Conservation (phyloP, 192 early-diverging fungal species). For the Coemansia sp. region DNA sequence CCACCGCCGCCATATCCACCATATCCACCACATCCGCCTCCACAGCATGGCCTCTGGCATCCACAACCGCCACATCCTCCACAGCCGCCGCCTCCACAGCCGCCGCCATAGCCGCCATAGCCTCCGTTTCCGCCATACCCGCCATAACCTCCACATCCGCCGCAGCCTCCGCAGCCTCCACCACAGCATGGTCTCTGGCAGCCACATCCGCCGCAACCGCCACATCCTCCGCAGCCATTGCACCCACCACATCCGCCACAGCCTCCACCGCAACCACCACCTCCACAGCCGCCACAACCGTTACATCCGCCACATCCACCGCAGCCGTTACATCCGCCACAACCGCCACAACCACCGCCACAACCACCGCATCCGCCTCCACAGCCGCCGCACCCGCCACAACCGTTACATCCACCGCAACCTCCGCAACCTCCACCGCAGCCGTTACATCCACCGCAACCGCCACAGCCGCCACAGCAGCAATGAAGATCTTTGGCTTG, state of each 20-base stretch:
- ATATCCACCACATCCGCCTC: constrained; percentile 23
- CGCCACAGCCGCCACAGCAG: constrained; percentile 27
- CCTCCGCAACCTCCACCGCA: constrained; percentile 12
- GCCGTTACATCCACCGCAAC: constrained; percentile 10
- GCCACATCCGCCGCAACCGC: constrained; percentile 26
- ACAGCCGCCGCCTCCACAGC: not conserved
- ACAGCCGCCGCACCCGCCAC: not conserved
- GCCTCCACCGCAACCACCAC: constrained; percentile 25
- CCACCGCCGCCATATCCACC: constrained; percentile 28
- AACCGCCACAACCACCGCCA: constrained; percentile 11
- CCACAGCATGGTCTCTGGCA: constrained; percentile 12
- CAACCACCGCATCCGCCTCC: too few relatives aligned
- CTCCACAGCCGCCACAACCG: constrained; percentile 22
- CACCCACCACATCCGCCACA: constrained; percentile 22
- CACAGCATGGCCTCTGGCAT: constrained; percentile 11
- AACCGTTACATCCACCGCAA: constrained; percentile 16
- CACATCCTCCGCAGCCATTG: constrained; percentile 17
- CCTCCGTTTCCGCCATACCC: constrained; percentile 18
- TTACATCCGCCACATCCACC: not conserved
- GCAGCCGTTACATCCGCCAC: constrained; percentile 12
- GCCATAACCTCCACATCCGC: constrained; percentile 26
- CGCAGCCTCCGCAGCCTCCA: constrained; percentile 24
- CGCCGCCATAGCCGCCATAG: not conserved
- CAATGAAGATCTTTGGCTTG: constrained; percentile 34
- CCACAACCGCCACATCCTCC: constrained; percentile 22